Conservation (phyloP, 1,284 basidiomycete genomes). For the Boletus sp. region DNA sequence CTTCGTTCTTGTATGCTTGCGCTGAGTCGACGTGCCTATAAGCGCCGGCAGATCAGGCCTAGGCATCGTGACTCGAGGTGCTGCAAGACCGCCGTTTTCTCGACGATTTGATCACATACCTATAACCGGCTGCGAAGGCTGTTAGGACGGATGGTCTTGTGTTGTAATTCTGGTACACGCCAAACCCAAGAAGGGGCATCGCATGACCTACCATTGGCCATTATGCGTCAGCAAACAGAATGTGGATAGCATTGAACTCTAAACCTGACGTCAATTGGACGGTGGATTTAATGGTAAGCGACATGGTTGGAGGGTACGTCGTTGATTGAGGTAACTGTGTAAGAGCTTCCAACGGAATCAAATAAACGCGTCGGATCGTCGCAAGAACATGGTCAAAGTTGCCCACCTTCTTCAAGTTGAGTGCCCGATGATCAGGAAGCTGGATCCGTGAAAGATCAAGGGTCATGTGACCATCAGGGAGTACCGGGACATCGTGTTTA, state of each 20-base stretch:
- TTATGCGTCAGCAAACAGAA: conserved; percentile 2
- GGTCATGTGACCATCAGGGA: not conserved
- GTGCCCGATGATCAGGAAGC: not conserved
- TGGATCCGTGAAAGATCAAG: not conserved
- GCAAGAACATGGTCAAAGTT: not conserved
- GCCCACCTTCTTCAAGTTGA: not conserved
- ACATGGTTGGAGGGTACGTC: conserved; percentile 16
- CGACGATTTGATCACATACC: conserved; percentile 37
- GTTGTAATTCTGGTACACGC: conserved; percentile 73
- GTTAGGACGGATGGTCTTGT: conserved; percentile 56
- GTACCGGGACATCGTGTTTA: not conserved
- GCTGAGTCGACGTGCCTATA: conserved; percentile 68
- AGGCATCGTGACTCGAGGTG: not conserved
- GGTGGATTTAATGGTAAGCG: conserved; percentile 31
- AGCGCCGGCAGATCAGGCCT: not conserved
- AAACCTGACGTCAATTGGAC: conserved; percentile 39
- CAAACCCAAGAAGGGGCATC: conserved; percentile 79
- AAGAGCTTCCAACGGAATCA: conserved; percentile 1
- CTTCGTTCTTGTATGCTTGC: conserved; percentile 73
- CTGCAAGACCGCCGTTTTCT: not conserved
- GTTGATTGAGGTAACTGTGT: conserved; percentile 19
- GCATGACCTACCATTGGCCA: conserved; percentile 39
- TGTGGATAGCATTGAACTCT: conserved; percentile 7
- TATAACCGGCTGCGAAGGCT: conserved; percentile 74
- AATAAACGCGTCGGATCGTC: conserved; percentile 12